Evolutionary conservation across 2,329 filamentous ascomycete genomes (phyloP), one percentile per base, ranked within the genome.

Genomic region (Pleomassaria siparia): DNA sequence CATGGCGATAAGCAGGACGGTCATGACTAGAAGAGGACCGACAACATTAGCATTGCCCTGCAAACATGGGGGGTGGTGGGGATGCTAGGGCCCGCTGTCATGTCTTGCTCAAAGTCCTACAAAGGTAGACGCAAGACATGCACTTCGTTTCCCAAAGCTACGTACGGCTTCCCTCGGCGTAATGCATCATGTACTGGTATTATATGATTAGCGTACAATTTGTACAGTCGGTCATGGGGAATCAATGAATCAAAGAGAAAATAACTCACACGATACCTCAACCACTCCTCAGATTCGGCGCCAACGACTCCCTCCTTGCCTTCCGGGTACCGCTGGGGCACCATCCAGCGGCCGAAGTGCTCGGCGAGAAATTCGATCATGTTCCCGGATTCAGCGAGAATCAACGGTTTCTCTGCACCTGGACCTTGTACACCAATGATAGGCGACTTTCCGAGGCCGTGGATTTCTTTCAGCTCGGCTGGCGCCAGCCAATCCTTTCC

Each of bases 371-470:
- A 96, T 73, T 95, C 87, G 10, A 84, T 77, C 59, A 96, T 92
- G 49, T 85, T 80, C 5, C 81, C 90, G 36, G 87, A 92, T 74
- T 97, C 92, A 9, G 89, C 89, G 39, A 96, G 74, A 0, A 92
- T 80, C 25, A 84, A 54, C 1, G 80, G 80, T 51, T 79, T 71
- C 2, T 70, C 60, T 11, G 62, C 70, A 0, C 67, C 70, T 1
- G 77, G 70, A 1, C 73, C 69, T 51, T 82, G 74, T 58, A 96
- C 76, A 8, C 81, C 82, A 55, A 97, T 74, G 33, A 92, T 74
- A 0, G 92, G 92, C 1, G 89, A 91, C 69, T 96, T 96, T 52
- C 92, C 92, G 3, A 96, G 78, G 0, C 89, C 87, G 63, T 96
- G 90, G 29, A 95, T 73, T 54, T 89, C 78, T 63, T 87, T 85